Conservation (phyloP, 805 yeast species). For the Saturnispora besseyi region DNA sequence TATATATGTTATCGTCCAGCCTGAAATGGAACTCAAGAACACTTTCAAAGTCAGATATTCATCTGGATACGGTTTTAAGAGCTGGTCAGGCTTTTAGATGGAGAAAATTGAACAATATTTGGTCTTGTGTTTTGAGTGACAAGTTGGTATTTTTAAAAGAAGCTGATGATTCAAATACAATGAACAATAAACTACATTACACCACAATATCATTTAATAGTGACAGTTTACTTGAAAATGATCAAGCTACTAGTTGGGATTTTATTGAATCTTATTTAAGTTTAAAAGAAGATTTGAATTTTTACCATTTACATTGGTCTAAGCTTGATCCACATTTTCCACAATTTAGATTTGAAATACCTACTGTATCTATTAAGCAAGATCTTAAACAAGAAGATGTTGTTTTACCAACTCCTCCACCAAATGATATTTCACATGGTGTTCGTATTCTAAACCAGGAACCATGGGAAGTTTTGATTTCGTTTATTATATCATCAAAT, state of each 20-base stretch:
- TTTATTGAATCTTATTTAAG: slow-evolving; percentile 65
- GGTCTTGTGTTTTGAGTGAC: slow-evolving; percentile 56
- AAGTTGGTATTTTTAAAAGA: slow-evolving; percentile 50
- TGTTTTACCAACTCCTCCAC: slow-evolving; percentile 5
- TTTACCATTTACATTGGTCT: slow-evolving; percentile 57
- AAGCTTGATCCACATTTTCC: slow-evolving; percentile 42
- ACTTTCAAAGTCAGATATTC: slow-evolving; percentile 36
- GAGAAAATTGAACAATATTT: slow-evolving; percentile 53
- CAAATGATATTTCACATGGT: slow-evolving; percentile 19
- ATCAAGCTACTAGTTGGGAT: slow-evolving; percentile 27
- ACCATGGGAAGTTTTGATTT: slow-evolving; percentile 91
- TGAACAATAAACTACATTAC: slow-evolving; percentile 36
- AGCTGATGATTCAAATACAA: slow-evolving; percentile 6
- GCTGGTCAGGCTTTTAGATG: slow-evolving; percentile 85
- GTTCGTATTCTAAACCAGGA: slow-evolving; percentile 84
- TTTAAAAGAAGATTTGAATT: slow-evolving; percentile 43
- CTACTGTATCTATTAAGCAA: not conserved
- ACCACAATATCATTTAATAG: slow-evolving; percentile 28
- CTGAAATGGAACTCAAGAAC: slow-evolving; percentile 2
- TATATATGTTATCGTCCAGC: not conserved
- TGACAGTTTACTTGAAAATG: not conserved
- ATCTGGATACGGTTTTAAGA: slow-evolving; percentile 56
- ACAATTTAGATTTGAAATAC: slow-evolving; percentile 8
- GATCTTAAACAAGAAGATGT: not conserved
- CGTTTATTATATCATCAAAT: slow-evolving; percentile 92